Evolutionary conservation across 2,329 filamentous ascomycete genomes (phyloP).

Genomic region (Xylariaceae sp.): DNA sequence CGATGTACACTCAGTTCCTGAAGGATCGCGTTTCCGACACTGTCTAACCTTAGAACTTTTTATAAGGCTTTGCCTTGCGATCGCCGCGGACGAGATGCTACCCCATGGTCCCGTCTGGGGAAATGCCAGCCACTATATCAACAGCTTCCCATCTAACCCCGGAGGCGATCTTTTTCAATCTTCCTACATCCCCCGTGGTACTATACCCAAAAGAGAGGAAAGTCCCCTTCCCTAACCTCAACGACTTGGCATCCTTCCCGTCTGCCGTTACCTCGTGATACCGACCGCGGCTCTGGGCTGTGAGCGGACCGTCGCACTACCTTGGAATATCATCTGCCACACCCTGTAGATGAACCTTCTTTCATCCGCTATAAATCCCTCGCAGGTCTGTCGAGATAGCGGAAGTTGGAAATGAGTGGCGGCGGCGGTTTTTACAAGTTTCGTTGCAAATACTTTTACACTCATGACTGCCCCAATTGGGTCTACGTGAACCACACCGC

Average conservation of each 20-base stretch:
- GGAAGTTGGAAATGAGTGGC: slow-evolving; percentile 32
- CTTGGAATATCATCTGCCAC: not conserved
- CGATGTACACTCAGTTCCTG: slow-evolving; percentile 5
- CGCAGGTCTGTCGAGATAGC: too few species aligned
- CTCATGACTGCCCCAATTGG: slow-evolving; percentile 49
- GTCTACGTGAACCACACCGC: slow-evolving; percentile 47
- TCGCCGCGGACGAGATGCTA: slow-evolving; percentile 9
- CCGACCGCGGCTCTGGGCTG: slow-evolving; percentile 26
- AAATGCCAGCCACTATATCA: slow-evolving; percentile 20
- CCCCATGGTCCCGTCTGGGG: slow-evolving; percentile 4
- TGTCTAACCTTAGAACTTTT: slow-evolving; percentile 9
- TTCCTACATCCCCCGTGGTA: slow-evolving; percentile 7
- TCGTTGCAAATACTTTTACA: slow-evolving; percentile 50
- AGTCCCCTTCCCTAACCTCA: slow-evolving; percentile 9
- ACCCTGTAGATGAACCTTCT: not conserved
- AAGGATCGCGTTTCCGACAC: slow-evolving; percentile 12
- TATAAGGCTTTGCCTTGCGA: slow-evolving; percentile 1
- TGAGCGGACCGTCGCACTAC: slow-evolving; percentile 25
- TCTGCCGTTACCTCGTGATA: slow-evolving; percentile 19
- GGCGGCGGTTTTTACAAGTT: slow-evolving; percentile 47
- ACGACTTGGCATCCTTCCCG: slow-evolving; percentile 18
- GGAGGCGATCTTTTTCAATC: slow-evolving; percentile 18
- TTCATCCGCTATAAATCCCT: not conserved
- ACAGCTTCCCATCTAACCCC: slow-evolving; percentile 20
- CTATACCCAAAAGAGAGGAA: slow-evolving; percentile 7